A percentile compares a stretch with the other conserved stretches of the same genome.
Evolutionary conservation across 2,329 filamentous ascomycete species (phyloP).

Genomic region (Pestalotiopsis sp.): DNA sequence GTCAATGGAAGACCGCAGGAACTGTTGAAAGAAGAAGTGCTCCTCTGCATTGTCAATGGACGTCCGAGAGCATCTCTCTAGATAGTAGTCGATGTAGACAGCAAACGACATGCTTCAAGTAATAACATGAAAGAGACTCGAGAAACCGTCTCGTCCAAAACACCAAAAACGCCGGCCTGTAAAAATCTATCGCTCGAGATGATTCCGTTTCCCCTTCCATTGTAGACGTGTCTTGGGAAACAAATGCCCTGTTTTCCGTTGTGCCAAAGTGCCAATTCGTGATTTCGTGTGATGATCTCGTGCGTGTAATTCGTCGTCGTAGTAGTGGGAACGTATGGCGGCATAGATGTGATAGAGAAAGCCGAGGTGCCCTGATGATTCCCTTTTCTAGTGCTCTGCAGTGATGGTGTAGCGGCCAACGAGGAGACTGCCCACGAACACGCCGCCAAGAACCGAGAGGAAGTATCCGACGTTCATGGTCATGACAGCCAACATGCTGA

Average conservation of each 20-base stretch:
- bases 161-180: background rate
- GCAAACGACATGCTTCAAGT: background rate
- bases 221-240: background rate
- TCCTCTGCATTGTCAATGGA: background rate
- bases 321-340: background rate
- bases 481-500: slow-evolving; percentile 37
- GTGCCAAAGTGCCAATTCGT: background rate
- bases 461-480: slow-evolving; percentile 37
- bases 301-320: background rate
- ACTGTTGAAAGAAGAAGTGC: background rate
- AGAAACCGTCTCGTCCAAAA: background rate
- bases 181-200: background rate
- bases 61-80: background rate
- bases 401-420: slow-evolving; percentile 69
- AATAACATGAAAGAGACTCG: background rate
- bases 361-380: background rate
- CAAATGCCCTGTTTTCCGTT: background rate
- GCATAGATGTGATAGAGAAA: background rate
- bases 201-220: background rate
- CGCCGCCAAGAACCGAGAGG: slow-evolving; percentile 33
- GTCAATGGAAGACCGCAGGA: background rate
- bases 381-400: slow-evolving; percentile 47
- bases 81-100: background rate
- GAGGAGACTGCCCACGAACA: slow-evolving; percentile 84
- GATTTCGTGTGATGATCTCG: background rate